Evolutionary conservation across 768 basidiomycete species (phyloP).

Genomic region (Amanita pseudoporphyria): DNA sequence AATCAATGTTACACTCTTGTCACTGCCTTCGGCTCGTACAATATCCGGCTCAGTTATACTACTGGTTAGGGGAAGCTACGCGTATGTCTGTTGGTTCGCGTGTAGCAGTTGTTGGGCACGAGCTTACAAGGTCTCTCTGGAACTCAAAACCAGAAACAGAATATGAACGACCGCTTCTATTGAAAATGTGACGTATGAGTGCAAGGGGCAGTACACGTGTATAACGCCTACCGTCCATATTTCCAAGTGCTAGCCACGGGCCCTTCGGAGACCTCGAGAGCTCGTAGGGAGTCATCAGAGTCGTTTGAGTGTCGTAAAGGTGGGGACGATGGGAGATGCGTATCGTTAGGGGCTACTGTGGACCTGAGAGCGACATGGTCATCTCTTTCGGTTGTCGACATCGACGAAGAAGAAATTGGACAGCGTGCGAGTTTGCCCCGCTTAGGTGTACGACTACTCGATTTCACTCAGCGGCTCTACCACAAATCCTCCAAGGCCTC

Average conservation of each 20-base stretch:
- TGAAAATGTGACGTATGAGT: background rate
- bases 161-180: conserved; percentile 43
- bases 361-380: conserved; percentile 39
- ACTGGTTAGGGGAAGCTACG: conserved; percentile 56
- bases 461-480: conserved; percentile 14
- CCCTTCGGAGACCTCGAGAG: conserved; percentile 69
- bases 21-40: conserved; percentile 34
- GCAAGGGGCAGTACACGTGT: background rate
- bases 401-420: conserved; percentile 12
- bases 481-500: conserved; percentile 28
- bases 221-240: conserved; percentile 23
- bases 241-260: conserved; percentile 27
- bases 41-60: conserved; percentile 66
- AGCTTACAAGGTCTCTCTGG: conserved; percentile 45
- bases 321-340: conserved; percentile 28
- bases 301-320: conserved; percentile 39
- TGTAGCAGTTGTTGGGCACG: background rate
- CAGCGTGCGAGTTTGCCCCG: background rate
- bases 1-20: conserved; percentile 68
- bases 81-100: background rate
- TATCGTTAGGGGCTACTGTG: conserved; percentile 19
- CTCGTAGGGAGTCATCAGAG: conserved; percentile 68
- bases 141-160: conserved; percentile 76
- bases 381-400: conserved; percentile 29
- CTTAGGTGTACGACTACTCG: background rate